Conservation (phyloP, 148 eudicot genomes). For the Spergularia bocconei region DNA sequence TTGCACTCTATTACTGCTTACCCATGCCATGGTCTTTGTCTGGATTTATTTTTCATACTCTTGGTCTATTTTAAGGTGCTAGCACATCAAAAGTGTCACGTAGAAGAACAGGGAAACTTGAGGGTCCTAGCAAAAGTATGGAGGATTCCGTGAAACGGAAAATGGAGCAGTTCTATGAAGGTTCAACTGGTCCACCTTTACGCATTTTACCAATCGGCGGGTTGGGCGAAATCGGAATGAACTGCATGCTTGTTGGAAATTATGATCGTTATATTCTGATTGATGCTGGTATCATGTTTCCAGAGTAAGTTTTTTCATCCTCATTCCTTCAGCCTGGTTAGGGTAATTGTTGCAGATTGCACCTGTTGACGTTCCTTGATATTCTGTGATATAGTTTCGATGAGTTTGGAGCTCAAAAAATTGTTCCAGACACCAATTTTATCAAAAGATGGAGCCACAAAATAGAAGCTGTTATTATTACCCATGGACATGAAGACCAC, state of each 20-base stretch:
- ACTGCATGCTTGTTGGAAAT: slow-evolving; percentile 98
- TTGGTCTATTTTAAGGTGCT: slow-evolving; percentile 43
- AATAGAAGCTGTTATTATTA: slow-evolving; percentile 95
- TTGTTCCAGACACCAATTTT: slow-evolving; percentile 89
- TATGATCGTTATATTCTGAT: slow-evolving; percentile 93
- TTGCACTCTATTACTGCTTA: background rate
- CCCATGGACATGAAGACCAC: slow-evolving; percentile 99
- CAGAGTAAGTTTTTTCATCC: slow-evolving; percentile 59
- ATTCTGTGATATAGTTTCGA: slow-evolving; percentile 55
- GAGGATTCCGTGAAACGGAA: slow-evolving; percentile 93
- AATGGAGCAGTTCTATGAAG: slow-evolving; percentile 98
- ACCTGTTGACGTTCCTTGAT: slow-evolving; percentile 8
- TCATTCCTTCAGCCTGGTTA: background rate
- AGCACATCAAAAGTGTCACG: slow-evolving; percentile 48
- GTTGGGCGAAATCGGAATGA: slow-evolving; percentile 98
- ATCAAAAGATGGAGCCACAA: slow-evolving; percentile 95
- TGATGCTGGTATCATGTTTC: slow-evolving; percentile 98
- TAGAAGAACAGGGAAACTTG: slow-evolving; percentile 61
- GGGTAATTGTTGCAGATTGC: slow-evolving; percentile 1
- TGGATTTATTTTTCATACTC: background rate
- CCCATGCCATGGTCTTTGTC: background rate
- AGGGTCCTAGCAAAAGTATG: slow-evolving; percentile 89
- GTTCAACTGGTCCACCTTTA: slow-evolving; percentile 86
- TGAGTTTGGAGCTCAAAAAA: slow-evolving; percentile 95
- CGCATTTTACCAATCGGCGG: slow-evolving; percentile 97